Evolutionary conservation across 2,329 filamentous ascomycete genomes (phyloP), one percentile per base, ranked within the genome.

Genomic region (Capronia epimyces): DNA sequence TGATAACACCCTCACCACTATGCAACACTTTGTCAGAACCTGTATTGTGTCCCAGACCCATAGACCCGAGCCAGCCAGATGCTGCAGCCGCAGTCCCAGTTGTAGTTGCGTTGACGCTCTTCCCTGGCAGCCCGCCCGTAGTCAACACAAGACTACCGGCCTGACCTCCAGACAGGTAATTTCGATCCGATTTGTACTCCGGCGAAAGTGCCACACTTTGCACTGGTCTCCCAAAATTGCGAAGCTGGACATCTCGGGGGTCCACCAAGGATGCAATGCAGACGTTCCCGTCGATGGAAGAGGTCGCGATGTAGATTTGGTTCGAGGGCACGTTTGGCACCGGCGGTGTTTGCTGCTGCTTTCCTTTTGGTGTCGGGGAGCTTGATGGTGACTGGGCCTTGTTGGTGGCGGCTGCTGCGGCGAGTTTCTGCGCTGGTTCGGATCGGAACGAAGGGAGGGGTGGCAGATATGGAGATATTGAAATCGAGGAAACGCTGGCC

Each of bases 211-310:
- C 88, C 1, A 98, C 89, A 4, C 89, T 83, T 64, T 96, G 89
- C 2, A 98, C 83, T 0, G 94, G 94, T 3, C 94, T 81, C 1
- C 88, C 89, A 71, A 97, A 98, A 66, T 96, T 96, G 22, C 93
- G 84, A 22, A 97, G 71, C 51, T 89, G 84, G 2, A 96, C 89
- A 69, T 98, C 93, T 63, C 89, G 94, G 31, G 85, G 72, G 63
- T 98, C 91, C 16, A 93, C 72, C 16, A 98, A 72, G 1, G 89
- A 95, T 52, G 89, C 84, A 1, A 98, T 81, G 62, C 93, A 97
- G 12, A 98, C 88, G 64, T 96, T 91, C 15, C 93, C 94, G 67
- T 98, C 93, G 65, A 95, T 87, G 0, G 93, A 97, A 0, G 93
- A 89, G 1, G 91, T 95, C 1, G 86, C 91, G 59, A 98, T 87